Percentiles rank a stretch among this genome's conserved stretches.
Evolutionary conservation across 2,329 filamentous ascomycete species (phyloP).

Genomic region (Geosmithia flava): DNA sequence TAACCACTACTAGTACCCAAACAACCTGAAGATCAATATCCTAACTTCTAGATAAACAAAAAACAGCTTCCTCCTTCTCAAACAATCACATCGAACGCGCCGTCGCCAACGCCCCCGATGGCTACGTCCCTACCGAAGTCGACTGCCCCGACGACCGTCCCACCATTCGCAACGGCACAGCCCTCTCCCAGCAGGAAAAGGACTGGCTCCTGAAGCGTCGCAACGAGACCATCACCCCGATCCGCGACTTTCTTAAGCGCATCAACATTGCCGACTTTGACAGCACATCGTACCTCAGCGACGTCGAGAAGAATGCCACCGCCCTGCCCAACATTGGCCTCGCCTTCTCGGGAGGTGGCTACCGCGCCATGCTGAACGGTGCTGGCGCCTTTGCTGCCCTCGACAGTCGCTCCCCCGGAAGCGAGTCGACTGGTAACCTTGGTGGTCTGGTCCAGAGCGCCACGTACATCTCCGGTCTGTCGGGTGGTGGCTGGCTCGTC

Average conservation of each 20-base stretch:
- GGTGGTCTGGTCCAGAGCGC: conserved; percentile 71
- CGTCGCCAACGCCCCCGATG: conserved; percentile 22
- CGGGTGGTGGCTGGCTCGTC: conserved; percentile 74
- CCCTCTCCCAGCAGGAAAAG: conserved; percentile 56
- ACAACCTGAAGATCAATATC: not conserved
- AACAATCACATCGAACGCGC: conserved; percentile 8
- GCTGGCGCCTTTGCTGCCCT: conserved; percentile 71
- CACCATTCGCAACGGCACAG: conserved; percentile 47
- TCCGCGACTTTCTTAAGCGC: conserved; percentile 60
- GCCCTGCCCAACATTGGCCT: conserved; percentile 52
- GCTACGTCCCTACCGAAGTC: conserved; percentile 59
- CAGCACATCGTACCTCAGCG: conserved; percentile 53
- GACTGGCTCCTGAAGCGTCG: conserved; percentile 63
- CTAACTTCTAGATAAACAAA: not conserved
- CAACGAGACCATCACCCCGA: conserved; percentile 60
- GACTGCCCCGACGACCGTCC: conserved; percentile 61
- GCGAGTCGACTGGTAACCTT: conserved; percentile 45
- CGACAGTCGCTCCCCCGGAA: conserved; percentile 52
- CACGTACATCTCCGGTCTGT: conserved; percentile 72
- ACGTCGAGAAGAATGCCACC: conserved; percentile 14
- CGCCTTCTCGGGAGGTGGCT: conserved; percentile 74
- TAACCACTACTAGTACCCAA: not conserved
- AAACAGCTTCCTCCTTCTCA: not conserved
- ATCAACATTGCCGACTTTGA: conserved; percentile 71
- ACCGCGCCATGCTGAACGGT: conserved; percentile 74